These are phyloP conservation scores for Wickerhamomyces ciferrii DNA, from an alignment of 805 yeast genomes.

Conservation along the genomic window DNA sequence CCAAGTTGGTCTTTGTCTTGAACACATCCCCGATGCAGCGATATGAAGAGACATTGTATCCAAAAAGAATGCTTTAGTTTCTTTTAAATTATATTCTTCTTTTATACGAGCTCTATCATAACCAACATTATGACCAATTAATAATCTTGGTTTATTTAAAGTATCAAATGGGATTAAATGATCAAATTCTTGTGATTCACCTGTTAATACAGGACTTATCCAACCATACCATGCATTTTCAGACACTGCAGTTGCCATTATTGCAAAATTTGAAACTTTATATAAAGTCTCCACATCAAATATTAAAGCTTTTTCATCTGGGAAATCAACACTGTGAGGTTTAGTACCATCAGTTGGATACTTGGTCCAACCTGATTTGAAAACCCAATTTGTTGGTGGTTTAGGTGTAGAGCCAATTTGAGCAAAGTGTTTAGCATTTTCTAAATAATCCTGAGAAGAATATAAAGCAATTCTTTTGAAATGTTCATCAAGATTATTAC, in stretches of 20 bases:
- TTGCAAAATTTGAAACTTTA: slow-evolving; percentile 67
- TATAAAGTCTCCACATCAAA: slow-evolving; percentile 91
- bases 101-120: slow-evolving; percentile 83
- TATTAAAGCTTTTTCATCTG: slow-evolving; percentile 65
- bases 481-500: slow-evolving; percentile 75
- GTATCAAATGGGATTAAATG: slow-evolving; percentile 79
- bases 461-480: slow-evolving; percentile 64
- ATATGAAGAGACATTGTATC: slow-evolving; percentile 94
- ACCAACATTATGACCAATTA: slow-evolving; percentile 88
- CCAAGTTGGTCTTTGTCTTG: slow-evolving; percentile 84
- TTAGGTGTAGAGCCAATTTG: slow-evolving; percentile 29
- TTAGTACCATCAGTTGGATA: slow-evolving; percentile 47
- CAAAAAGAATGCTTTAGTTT: slow-evolving; percentile 69
- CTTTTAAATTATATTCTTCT: slow-evolving; percentile 73
- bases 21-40: slow-evolving; percentile 87
- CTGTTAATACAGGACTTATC: slow-evolving; percentile 82
- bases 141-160: slow-evolving; percentile 39
- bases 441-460: slow-evolving; percentile 55
- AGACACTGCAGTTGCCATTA: slow-evolving; percentile 77
- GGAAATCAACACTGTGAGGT: slow-evolving; percentile 60
- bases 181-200: slow-evolving; percentile 36
- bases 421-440: slow-evolving; percentile 42
- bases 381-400: slow-evolving; percentile 48
- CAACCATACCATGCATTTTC: slow-evolving; percentile 86
- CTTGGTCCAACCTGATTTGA: slow-evolving; percentile 75